Percentiles rank a stretch among this genome's conserved stretches.
Evolutionary conservation across 2,329 filamentous ascomycete genomes (phyloP).

Genomic region (Diaporthe citriasiana): DNA sequence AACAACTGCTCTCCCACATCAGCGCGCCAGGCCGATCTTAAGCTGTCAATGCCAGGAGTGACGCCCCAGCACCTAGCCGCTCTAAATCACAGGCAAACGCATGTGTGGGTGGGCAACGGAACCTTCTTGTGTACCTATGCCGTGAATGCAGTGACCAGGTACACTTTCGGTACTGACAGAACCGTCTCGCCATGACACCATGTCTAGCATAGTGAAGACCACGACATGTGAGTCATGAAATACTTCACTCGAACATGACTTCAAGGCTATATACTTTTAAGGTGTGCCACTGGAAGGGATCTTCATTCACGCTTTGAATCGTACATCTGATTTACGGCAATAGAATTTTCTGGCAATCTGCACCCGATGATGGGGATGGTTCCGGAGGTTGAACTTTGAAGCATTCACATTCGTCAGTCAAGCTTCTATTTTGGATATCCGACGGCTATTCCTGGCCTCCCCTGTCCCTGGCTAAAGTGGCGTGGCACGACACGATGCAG

Average conservation of each 20-base stretch:
- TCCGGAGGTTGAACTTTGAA: not conserved
- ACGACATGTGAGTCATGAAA: not conserved
- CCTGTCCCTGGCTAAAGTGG: constrained; percentile 9
- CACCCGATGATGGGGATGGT: not conserved
- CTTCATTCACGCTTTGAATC: too few species aligned
- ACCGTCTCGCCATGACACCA: too few species aligned
- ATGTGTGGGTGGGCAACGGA: not conserved
- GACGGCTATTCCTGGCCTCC: constrained; percentile 13
- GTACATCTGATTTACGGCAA: not conserved
- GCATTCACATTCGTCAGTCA: not conserved
- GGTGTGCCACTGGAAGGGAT: too few species aligned
- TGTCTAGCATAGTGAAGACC: not conserved
- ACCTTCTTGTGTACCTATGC: not conserved
- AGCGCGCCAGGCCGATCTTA: too few species aligned
- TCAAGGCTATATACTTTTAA: not conserved
- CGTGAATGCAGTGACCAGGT: not conserved
- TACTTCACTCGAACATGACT: not conserved
- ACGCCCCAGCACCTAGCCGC: not conserved
- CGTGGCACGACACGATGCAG: constrained; percentile 4
- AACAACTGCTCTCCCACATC: not conserved
- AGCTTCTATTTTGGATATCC: constrained; percentile 23
- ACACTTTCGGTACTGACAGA: not conserved
- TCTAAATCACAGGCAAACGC: not conserved
- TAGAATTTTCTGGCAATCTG: not conserved
- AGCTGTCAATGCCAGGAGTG: not conserved